phyloP scores from a whole-genome alignment of 176 grass and related monocot genomes.

The Secale cereale region DNA sequence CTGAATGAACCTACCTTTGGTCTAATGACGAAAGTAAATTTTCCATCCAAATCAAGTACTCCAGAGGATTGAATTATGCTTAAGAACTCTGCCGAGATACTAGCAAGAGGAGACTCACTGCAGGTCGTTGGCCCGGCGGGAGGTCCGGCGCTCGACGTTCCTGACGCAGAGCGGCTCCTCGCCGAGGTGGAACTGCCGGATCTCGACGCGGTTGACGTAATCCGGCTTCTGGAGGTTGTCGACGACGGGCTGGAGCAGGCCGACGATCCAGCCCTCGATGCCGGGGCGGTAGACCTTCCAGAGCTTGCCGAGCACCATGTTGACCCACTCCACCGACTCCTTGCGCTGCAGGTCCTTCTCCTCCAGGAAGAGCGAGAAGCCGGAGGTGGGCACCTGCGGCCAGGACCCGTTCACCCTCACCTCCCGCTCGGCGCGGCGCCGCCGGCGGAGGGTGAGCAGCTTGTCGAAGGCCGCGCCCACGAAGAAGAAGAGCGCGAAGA shows the following conservation, averaged over 20 bases:
- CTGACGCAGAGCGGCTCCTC: constrained; percentile 86
- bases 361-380: constrained; percentile 92
- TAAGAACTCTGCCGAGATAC: background rate
- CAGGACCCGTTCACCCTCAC: constrained; percentile 71
- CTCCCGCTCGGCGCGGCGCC: constrained; percentile 56
- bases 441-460: constrained; percentile 74
- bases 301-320: constrained; percentile 96
- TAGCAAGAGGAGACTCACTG: constrained; percentile 46
- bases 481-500: constrained; percentile 98
- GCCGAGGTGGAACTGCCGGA: constrained; percentile 93
- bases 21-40: background rate
- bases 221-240: constrained; percentile 85
- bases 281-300: constrained; percentile 96
- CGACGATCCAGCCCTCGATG: constrained; percentile 92
- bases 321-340: constrained; percentile 99
- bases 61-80: background rate
- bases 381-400: constrained; percentile 89
- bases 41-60: background rate
- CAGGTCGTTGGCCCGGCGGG: constrained; percentile 74
- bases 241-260: constrained; percentile 86
- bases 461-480: constrained; percentile 89
- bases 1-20: background rate
- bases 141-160: constrained; percentile 90
- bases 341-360: constrained; percentile 98
- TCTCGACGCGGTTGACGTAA: constrained; percentile 92